These are phyloP conservation scores for Naematelia encephala DNA, from an alignment of 768 basidiomycete species.

Conservation along the genomic window DNA sequence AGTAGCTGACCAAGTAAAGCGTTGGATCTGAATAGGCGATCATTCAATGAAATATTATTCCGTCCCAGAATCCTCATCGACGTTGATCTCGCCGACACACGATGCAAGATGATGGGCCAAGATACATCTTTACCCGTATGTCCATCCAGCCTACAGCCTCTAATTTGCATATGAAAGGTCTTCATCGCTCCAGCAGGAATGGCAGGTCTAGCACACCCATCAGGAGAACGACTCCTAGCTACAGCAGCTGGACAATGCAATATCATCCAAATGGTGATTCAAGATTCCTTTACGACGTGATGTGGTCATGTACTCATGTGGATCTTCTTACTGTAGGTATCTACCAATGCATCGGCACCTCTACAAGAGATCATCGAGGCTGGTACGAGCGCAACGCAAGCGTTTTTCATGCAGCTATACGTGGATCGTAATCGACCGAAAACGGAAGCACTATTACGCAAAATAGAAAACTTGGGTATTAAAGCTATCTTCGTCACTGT, in stretches of 20 bases:
- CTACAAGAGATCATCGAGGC: slow-evolving; percentile 92
- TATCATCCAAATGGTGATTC: slow-evolving; percentile 72
- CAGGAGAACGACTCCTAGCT: slow-evolving; percentile 88
- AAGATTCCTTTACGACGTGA: no score
- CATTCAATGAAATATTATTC: slow-evolving; percentile 77
- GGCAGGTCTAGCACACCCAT: slow-evolving; percentile 85
- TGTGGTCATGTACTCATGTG: no score
- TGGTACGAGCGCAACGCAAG: slow-evolving; percentile 70
- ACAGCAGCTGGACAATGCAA: slow-evolving; percentile 77
- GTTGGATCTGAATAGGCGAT: slow-evolving; percentile 30
- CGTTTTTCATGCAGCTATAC: slow-evolving; percentile 80
- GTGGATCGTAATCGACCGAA: slow-evolving; percentile 76
- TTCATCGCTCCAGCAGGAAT: slow-evolving; percentile 53
- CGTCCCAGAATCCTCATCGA: slow-evolving; percentile 78
- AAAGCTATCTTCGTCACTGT: slow-evolving; percentile 96
- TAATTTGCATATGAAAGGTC: slow-evolving; percentile 36
- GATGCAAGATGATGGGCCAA: slow-evolving; percentile 73
- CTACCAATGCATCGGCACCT: slow-evolving; percentile 88
- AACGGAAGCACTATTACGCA: slow-evolving; percentile 70
- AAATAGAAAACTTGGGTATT: slow-evolving; percentile 79
- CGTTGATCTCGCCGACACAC: slow-evolving; percentile 76
- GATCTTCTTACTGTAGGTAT: slow-evolving; percentile 65
- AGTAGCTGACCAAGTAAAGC: no score
- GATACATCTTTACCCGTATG: slow-evolving; percentile 57
- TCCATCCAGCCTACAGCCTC: slow-evolving; percentile 71